Evolutionary conservation across 371 early-diverging fungal genomes (phyloP).

Genomic region (Umbelopsis sp.): DNA sequence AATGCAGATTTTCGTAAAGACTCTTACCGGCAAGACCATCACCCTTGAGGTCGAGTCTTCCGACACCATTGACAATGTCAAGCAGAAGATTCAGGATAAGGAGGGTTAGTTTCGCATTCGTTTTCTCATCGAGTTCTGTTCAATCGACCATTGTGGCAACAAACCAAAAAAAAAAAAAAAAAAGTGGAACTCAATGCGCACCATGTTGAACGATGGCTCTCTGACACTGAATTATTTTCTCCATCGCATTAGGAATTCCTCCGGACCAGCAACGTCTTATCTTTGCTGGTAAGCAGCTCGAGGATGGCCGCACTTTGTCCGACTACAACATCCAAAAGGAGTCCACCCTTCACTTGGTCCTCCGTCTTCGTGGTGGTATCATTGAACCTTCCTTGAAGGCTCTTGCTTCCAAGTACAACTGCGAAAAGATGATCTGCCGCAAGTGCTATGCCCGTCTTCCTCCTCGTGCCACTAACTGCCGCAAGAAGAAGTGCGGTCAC

Average conservation of each 20-base stretch:
- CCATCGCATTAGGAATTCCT: conserved; percentile 77
- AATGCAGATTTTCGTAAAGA: conserved; percentile 76
- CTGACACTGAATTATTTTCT: conserved; percentile 1
- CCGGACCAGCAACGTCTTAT: conserved; percentile 99
- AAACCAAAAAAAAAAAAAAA: too few relatives aligned
- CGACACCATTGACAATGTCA: conserved; percentile 90
- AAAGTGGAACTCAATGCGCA: too few relatives aligned
- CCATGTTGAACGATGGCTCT: too few relatives aligned
- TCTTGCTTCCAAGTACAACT: conserved; percentile 98
- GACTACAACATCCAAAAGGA: conserved; percentile 96
- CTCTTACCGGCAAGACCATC: conserved; percentile 78
- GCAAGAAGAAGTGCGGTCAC: conserved; percentile 99
- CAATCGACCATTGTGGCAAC: not conserved
- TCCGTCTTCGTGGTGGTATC: conserved; percentile 97
- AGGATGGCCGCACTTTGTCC: conserved; percentile 93
- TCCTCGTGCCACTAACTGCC: conserved; percentile 99
- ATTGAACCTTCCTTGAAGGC: conserved; percentile 97
- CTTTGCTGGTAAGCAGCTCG: conserved; percentile 99
- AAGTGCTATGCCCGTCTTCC: conserved; percentile 99
- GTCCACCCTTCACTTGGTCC: conserved; percentile 98
- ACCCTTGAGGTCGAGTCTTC: conserved; percentile 89
- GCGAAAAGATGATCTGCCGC: conserved; percentile 99
- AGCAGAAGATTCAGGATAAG: conserved; percentile 93
- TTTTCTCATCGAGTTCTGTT: not conserved
- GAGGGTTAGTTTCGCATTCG: conserved; percentile 58